Evolutionary conservation across 2,329 filamentous ascomycete species (phyloP).

Genomic region (Colletotrichum orchidophilum): DNA sequence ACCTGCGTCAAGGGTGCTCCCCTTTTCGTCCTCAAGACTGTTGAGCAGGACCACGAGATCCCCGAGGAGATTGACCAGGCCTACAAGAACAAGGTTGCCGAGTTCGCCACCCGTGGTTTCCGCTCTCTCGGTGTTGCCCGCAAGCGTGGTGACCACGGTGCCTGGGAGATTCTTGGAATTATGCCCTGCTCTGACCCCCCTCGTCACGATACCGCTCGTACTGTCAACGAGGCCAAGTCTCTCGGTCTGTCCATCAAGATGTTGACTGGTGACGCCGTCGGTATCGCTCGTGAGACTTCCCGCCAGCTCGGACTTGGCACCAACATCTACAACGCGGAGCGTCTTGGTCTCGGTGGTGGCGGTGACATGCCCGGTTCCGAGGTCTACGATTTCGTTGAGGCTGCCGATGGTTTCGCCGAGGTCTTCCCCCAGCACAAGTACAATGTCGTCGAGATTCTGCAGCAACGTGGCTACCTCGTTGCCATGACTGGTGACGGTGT

Average conservation of each 20-base stretch:
- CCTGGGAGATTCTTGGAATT: conserved; percentile 93
- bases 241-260: conserved; percentile 94
- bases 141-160: conserved; percentile 77
- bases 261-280: conserved; percentile 94
- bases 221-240: conserved; percentile 87
- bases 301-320: conserved; percentile 91
- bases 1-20: conserved; percentile 92
- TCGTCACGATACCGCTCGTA: conserved; percentile 89
- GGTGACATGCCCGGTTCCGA: conserved; percentile 94
- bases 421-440: conserved; percentile 97
- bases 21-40: conserved; percentile 86
- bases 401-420: conserved; percentile 93
- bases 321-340: conserved; percentile 94
- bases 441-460: conserved; percentile 90
- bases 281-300: conserved; percentile 91
- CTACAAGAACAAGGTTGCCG: conserved; percentile 92
- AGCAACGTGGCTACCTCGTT: conserved; percentile 92
- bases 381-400: conserved; percentile 95
- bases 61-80: conserved; percentile 79
- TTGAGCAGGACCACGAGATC: conserved; percentile 85
- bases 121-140: conserved; percentile 92
- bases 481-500: conserved; percentile 98
- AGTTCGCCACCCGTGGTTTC: conserved; percentile 87
- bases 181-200: conserved; percentile 95
- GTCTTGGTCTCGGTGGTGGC: conserved; percentile 87